Base-by-base conservation (phyloP, 129 eudicot genomes). In the Flaveria sonorensis region DNA sequence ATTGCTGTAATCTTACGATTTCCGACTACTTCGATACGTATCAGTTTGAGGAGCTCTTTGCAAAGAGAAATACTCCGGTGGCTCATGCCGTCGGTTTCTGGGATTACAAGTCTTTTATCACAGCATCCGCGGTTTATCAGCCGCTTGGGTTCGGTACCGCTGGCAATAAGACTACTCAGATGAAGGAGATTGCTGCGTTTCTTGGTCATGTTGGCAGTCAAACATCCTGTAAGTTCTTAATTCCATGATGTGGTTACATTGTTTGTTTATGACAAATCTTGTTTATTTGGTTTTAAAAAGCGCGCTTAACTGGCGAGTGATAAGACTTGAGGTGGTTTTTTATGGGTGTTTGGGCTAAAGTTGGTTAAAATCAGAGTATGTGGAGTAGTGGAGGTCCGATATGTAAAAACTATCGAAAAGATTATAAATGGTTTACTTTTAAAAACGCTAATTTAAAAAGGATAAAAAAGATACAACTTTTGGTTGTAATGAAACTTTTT, bases 81-180 rank as follows among this genome's bases (percentile, higher is more conserved):
- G 98, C 97, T 7, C 88, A 91, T 13, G 98, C 98, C 16, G 93
- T 70, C 14, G 98, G 96, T 18, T 94, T 90, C 70, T 94, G 96
- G 96, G 96, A 91, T 71, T 93, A 90, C 47, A 62, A 80, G 76
- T 87, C 98, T 11, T 93, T 93, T 73, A 93, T 93, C 52, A 76
- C 78, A 18, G 98, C 97, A n/a, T 82, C 98, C 7, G 85, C 97
- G 13, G 1, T 79, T 71, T 93, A 75, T 14, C 87, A 93, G 90
- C 98, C 93, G 0, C 86, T 65, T 10, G 98, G 98, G 6, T 94
- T 94, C n/a, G 97, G 98, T 26, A 94, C 98, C 26, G 86, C 98
- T 0, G 98, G 98, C 20, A 90, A 90, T 11, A 87, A 89, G 87
- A 82, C 80, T 14, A 86, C 83, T 84, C 93, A 88, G 82, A 89